Evolutionary conservation across 441 rosid species (phyloP).

Genomic region (Mallotus japonicus): DNA sequence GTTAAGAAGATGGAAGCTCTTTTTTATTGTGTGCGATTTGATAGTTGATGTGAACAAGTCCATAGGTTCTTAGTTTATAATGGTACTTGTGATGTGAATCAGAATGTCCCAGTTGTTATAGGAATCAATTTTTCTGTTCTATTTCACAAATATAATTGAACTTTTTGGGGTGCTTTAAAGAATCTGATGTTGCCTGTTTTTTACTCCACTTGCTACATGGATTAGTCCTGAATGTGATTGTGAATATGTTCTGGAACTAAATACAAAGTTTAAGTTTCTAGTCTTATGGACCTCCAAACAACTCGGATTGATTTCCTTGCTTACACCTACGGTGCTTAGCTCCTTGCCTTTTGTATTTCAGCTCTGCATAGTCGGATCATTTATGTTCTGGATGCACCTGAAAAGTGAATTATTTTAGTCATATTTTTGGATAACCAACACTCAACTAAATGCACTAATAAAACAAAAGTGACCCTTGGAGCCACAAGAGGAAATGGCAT

Average conservation of each 20-base stretch:
- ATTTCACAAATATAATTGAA: slow-evolving; percentile 23
- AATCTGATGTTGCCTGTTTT: slow-evolving; percentile 17
- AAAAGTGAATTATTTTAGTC: neutral
- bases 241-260: slow-evolving; percentile 25
- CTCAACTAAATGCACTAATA: neutral
- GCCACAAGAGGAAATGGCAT: neutral
- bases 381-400: neutral
- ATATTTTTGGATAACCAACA: neutral
- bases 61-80: slow-evolving; percentile 13
- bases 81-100: slow-evolving; percentile 14
- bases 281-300: neutral
- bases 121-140: slow-evolving; percentile 28
- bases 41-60: slow-evolving; percentile 10
- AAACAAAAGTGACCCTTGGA: neutral
- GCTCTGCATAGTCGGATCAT: neutral
- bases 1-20: neutral
- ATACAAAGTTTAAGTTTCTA: slow-evolving; percentile 14
- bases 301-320: neutral
- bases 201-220: slow-evolving; percentile 11
- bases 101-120: slow-evolving; percentile 12
- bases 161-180: slow-evolving; percentile 28
- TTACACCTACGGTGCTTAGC: neutral
- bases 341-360: neutral
- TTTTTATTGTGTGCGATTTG: slow-evolving; percentile 6
- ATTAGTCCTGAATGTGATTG: slow-evolving; percentile 5